These are phyloP conservation scores for Coelastrella sp. DNA, from an alignment of 139 green algal genomes.

Conservation along the genomic window DNA sequence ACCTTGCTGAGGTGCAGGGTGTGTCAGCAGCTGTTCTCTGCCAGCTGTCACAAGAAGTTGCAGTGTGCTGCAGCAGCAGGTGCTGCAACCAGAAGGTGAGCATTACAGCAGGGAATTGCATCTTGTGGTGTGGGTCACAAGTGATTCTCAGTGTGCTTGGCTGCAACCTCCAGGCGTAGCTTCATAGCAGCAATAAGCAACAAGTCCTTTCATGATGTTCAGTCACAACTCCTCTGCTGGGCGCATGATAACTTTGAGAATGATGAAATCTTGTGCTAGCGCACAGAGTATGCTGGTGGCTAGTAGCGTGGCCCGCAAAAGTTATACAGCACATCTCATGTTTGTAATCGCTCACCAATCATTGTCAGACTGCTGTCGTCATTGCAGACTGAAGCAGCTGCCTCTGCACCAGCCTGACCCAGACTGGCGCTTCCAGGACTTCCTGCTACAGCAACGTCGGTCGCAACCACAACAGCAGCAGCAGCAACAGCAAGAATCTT, in stretches of 20 bases:
- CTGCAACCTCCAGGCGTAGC: no score
- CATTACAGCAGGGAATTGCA: no score
- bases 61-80: conserved; percentile 18
- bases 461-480: conserved; percentile 1
- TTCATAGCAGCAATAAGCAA: no score
- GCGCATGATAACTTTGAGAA: no score
- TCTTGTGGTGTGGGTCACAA: neutral
- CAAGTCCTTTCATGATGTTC: no score
- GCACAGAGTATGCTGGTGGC: no score
- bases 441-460: neutral
- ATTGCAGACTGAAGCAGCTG: neutral
- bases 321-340: no score
- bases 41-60: conserved; percentile 21
- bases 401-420: conserved; percentile 46
- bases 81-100: conserved; percentile 9
- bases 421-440: conserved; percentile 34
- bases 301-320: no score
- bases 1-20: conserved; percentile 31
- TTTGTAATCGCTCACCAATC: neutral
- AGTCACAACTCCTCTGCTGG: no score
- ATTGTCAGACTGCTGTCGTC: neutral
- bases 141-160: no score
- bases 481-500: neutral
- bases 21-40: conserved; percentile 46
- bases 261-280: no score